Percentiles rank a stretch among this genome's conserved stretches.
phyloP scores from a whole-genome alignment of 441 rosid species.

The Omphalea diandra region DNA sequence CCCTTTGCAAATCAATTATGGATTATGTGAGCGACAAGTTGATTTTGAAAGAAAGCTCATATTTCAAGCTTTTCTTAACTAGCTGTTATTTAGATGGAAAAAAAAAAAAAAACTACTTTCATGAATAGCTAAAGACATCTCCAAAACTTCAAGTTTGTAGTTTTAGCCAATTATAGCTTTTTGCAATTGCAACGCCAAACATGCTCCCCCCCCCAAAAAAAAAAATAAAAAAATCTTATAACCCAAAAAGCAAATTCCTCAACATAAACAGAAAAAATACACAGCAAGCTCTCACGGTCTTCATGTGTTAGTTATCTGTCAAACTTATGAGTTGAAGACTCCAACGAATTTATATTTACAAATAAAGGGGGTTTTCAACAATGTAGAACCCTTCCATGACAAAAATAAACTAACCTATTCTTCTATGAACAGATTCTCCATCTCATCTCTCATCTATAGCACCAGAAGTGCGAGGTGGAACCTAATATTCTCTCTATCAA shows the following conservation, averaged over 20 bases:
- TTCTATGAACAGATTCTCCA: constrained; percentile 4
- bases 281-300: neutral
- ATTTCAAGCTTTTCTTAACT: too few species aligned
- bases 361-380: constrained; percentile 8
- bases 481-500: neutral
- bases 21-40: too few species aligned
- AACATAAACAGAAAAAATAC: neutral
- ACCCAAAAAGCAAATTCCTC: neutral
- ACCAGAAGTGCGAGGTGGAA: neutral
- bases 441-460: neutral
- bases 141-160: too few species aligned
- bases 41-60: too few species aligned
- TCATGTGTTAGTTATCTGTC: neutral
- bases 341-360: neutral
- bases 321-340: neutral
- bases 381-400: neutral
- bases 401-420: neutral
- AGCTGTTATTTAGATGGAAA: too few species aligned
- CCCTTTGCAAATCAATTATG: too few species aligned
- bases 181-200: too few species aligned
- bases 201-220: too few species aligned
- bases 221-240: too few species aligned
- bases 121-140: too few species aligned
- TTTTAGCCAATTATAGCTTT: too few species aligned
- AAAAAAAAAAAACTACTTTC: too few species aligned